Conservation (phyloP, 371 early-diverging fungal species). For the Rhizopus arrhizus region DNA sequence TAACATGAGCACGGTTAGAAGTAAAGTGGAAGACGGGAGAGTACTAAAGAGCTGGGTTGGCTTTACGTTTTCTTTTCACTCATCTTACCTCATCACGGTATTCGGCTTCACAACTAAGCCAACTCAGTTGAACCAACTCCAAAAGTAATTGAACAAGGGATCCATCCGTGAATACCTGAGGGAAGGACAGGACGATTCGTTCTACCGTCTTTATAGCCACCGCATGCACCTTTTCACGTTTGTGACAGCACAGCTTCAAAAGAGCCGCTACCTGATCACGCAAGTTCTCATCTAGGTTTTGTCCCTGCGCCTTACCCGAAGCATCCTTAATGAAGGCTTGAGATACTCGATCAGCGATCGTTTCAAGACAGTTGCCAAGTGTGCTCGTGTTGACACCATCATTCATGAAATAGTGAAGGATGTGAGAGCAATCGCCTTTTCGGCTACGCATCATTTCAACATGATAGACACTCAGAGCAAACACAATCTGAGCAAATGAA, state of each 20-base stretch:
- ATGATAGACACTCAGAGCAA: constrained; percentile 82
- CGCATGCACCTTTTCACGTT: constrained; percentile 68
- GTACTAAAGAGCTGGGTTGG: constrained; percentile 40
- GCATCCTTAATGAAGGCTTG: constrained; percentile 60
- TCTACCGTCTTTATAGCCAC: constrained; percentile 61
- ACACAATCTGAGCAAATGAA: constrained; percentile 76
- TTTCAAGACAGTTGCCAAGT: constrained; percentile 61
- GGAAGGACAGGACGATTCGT: constrained; percentile 60
- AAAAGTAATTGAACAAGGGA: constrained; percentile 61
- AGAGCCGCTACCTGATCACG: constrained; percentile 63
- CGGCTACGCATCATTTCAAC: constrained; percentile 81
- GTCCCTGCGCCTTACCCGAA: constrained; percentile 51
- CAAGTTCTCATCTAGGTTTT: constrained; percentile 51
- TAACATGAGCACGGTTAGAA: constrained; percentile 65
- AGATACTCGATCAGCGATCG: constrained; percentile 68
- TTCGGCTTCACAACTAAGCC: constrained; percentile 83
- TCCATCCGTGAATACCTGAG: constrained; percentile 74
- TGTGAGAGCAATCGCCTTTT: constrained; percentile 68
- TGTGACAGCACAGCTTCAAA: constrained; percentile 70
- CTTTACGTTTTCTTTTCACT: neutral
- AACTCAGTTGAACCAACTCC: constrained; percentile 78
- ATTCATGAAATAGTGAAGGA: constrained; percentile 84
- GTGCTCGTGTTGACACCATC: constrained; percentile 75
- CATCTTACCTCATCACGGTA: constrained; percentile 62
- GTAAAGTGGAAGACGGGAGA: constrained; percentile 77